Evolutionary conservation across 108 stramenopile species (phyloP).

Genomic region (Pseudonitzschia multiseries): DNA sequence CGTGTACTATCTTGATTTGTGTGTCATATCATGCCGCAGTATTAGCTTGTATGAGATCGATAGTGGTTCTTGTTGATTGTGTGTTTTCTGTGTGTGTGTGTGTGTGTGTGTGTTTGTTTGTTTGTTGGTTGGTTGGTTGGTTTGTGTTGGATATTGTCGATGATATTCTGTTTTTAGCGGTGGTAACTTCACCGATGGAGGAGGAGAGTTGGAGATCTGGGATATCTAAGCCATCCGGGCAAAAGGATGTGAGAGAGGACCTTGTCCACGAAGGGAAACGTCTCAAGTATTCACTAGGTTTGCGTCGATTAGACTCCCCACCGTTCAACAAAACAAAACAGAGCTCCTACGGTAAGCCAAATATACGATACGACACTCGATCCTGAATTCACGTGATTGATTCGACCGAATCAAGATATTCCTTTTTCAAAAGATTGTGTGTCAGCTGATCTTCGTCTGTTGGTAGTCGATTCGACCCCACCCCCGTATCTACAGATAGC

Average conservation of each 20-base stretch:
- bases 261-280: neutral
- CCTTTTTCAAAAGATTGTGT: neutral
- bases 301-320: neutral
- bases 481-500: neutral
- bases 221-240: neutral
- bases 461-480: neutral
- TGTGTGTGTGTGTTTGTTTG: neutral
- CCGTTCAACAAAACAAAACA: neutral
- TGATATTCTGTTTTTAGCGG: neutral
- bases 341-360: too few relatives aligned
- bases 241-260: neutral
- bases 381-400: neutral
- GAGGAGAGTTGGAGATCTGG: neutral
- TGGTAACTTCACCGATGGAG: neutral
- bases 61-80: neutral
- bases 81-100: too few relatives aligned
- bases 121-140: neutral
- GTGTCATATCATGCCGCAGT: neutral
- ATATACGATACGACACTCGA: too few relatives aligned
- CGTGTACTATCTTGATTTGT: neutral
- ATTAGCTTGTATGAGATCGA: neutral
- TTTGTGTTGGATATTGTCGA: neutral
- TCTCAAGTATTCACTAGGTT: neutral
- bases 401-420: constrained; percentile 1
- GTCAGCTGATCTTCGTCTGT: neutral